Percentiles rank a stretch among this genome's conserved stretches.
Conservation (phyloP, 805 yeast genomes). For the Saturnispora hagleri region DNA sequence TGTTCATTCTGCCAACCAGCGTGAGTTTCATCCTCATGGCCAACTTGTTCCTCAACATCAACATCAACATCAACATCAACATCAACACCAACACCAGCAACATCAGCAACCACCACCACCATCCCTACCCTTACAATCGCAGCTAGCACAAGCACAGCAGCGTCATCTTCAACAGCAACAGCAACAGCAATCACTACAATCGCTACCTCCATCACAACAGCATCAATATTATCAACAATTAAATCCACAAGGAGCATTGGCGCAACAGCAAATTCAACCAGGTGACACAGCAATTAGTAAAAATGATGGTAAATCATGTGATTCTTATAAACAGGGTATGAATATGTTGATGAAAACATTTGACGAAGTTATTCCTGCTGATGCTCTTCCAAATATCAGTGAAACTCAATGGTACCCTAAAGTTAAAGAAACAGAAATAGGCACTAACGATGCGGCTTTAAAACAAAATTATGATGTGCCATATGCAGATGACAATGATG, state of each 20-base stretch:
- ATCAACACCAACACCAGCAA: not conserved
- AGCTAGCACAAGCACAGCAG: not conserved
- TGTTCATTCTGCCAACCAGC: not conserved
- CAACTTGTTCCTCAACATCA: not conserved
- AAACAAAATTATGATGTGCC: not conserved
- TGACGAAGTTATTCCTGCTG: slow-evolving; percentile 4
- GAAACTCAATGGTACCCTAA: slow-evolving; percentile 5
- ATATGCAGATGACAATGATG: not conserved
- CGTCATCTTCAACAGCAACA: not conserved
- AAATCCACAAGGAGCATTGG: not conserved
- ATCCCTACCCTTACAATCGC: not conserved
- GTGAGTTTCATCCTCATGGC: not conserved
- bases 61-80: not conserved
- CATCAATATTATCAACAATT: not conserved
- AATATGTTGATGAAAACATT: not conserved
- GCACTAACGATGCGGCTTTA: not conserved
- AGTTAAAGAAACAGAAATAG: not conserved
- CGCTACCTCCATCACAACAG: not conserved
- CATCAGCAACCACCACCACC: not conserved
- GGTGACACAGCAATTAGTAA: not conserved
- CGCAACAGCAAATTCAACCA: not conserved
- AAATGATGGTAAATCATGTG: not conserved
- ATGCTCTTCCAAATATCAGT: not conserved
- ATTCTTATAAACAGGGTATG: not conserved
- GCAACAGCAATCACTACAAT: not conserved